Evolutionary conservation across 2,329 filamentous ascomycete species (phyloP).

Genomic region (Colletotrichum siamense): DNA sequence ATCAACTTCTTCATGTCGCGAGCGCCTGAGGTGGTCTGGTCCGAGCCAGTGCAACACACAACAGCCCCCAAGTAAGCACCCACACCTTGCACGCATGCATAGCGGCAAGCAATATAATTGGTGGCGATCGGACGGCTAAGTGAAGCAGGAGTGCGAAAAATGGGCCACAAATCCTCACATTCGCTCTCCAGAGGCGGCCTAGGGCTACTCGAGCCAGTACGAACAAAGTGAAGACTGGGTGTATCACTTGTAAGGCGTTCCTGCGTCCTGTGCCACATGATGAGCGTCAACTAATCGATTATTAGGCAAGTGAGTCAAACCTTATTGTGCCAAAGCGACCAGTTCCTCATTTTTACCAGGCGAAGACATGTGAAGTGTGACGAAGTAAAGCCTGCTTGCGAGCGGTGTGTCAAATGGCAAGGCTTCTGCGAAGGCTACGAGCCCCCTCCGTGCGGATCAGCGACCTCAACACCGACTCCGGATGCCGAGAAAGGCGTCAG

Average conservation of each 20-base stretch:
- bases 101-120: neutral
- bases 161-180: constrained; percentile 24
- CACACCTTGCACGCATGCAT: neutral
- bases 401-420: constrained; percentile 39
- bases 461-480: neutral
- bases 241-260: constrained; percentile 34
- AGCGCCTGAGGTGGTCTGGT: neutral
- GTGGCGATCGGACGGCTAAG: neutral
- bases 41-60: neutral
- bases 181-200: constrained; percentile 33
- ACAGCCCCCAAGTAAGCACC: neutral
- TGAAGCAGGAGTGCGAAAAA: neutral
- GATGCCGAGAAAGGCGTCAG: neutral
- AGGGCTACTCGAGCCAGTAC: constrained; percentile 34
- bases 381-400: constrained; percentile 38
- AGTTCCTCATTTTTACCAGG: constrained; percentile 22
- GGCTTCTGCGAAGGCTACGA: constrained; percentile 38
- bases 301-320: constrained; percentile 31
- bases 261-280: neutral
- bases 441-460: neutral
- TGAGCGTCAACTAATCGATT: neutral
- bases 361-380: constrained; percentile 41
- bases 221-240: constrained; percentile 36
- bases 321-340: neutral
- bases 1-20: constrained; percentile 15